Base-by-base conservation (phyloP, 805 yeast species). In the Starmerella powellii region DNA sequence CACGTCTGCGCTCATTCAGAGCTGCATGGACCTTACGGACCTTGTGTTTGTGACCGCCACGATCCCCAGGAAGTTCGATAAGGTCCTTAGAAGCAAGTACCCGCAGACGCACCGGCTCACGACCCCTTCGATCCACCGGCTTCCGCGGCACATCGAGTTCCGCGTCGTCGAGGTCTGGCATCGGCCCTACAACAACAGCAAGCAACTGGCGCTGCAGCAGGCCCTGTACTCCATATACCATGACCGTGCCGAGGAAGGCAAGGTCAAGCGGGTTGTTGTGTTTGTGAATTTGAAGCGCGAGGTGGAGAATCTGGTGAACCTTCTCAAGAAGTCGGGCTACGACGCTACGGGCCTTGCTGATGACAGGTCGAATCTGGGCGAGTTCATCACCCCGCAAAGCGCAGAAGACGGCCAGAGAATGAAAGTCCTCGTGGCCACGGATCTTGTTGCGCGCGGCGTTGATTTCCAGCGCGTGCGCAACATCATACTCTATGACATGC, bases 11-110 rank as follows among this genome's bases (percentile, higher is more conserved):
- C 71, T 74, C 1, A 62, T 85, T 12, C 65, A 61, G 18, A 50
- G 60, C 37, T 67, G 76, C 63, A 66, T 73, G 16, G 71, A 72
- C 45, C 62, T 80, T 31, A 68, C 66, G 36, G 80, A 83, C 47
- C 59, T 85, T 18, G 70, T 87, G 0, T 73, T 88, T 51, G 83
- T 88, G 45, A 79, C 94, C 1, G 97, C 97, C 0, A 88, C 98
- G 0, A 78, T 91, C 27, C 94, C 97, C 1, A 71, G 73, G 24
- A 77, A 74, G 45, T 84, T 86, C 56, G 78, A 78, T 43, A 71
- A 71, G 41, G 71, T 80, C 1, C 62, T 87, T 42, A 59, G 66
- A 4, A 65, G 64, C 32, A 54, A 77, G 24, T 86, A 78, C 60
- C 93, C 93, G 0, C 65, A 70, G n/a, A 67, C 76, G 13, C 65